Evolutionary conservation across 331 rosid species (phyloP).

Genomic region (Dryas integrifolia): DNA sequence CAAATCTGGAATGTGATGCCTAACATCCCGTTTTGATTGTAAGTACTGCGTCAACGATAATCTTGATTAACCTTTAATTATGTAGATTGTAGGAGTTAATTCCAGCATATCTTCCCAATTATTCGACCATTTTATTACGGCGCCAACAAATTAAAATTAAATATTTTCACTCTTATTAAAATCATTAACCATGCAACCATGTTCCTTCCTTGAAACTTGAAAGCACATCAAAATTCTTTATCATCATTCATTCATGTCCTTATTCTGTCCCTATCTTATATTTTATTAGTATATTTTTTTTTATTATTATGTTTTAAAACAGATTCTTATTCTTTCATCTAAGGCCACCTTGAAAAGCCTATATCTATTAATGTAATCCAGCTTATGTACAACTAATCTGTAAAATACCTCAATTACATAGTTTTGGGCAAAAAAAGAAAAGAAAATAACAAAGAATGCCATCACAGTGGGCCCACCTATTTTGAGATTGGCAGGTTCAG

Average conservation of each 20-base stretch:
- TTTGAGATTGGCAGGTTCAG: slow-evolving; percentile 33
- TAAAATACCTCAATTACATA: not conserved
- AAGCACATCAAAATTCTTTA: not conserved
- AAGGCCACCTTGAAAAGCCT: not conserved
- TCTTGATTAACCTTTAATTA: not conserved
- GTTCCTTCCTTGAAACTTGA: not conserved
- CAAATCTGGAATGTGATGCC: not conserved
- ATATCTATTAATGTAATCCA: not conserved
- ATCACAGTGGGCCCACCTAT: slow-evolving; percentile 28
- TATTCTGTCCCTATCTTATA: not conserved
- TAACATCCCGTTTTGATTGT: too few relatives aligned
- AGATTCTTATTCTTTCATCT: slow-evolving; percentile 3
- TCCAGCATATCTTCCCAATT: not conserved
- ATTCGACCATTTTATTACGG: not conserved
- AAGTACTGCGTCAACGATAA: not conserved
- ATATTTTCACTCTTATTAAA: not conserved
- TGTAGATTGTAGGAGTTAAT: not conserved
- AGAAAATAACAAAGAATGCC: slow-evolving; percentile 21
- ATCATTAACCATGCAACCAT: not conserved
- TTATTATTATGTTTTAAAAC: not conserved
- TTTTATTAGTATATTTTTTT: not conserved
- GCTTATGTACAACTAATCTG: not conserved
- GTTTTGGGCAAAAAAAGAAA: not conserved
- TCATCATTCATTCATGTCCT: not conserved
- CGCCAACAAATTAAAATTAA: not conserved